Evolutionary conservation across 176 grass and related monocot genomes (phyloP), one percentile per base, ranked within the genome.

Genomic region (Thalia dealbata): DNA sequence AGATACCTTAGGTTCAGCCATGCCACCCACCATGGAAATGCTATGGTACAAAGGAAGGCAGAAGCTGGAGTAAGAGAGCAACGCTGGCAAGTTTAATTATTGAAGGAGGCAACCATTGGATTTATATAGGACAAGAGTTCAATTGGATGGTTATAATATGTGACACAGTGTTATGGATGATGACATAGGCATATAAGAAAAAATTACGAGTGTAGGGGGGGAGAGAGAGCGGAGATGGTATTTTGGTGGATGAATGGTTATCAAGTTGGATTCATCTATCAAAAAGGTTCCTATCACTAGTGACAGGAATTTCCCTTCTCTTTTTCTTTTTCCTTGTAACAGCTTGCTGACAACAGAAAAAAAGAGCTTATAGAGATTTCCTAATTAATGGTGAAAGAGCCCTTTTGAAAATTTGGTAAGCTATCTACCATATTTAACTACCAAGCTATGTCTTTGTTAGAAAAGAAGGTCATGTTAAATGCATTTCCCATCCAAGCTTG

Each of bases 231-330:
- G 55, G 22, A 21, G 10, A 21, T 23, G 56, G 25, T 18, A 24
- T 3, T 52, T 52, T 52, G 51, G 51, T 16, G 51, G 10, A 16
- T 52, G 51, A 52, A 13, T 52, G 27, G 15, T 27, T 35, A 21
- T 41, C 63, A 32, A 66, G 63, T 66, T 66, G 63, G 63, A 66
- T 66, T 26, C 26, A 66, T 66, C 27, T 66, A 41, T 14, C 11
- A n/a, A 35, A 12, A 11, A 35, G 6, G 45, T 48, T n/a, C 64
- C 23, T 14, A 67, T 66, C 63, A 41, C 54, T n/a, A 48, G 45
- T 3, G 45, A 48, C 11, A 38, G 32, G 4, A 38, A 10, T 48
- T 48, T 48, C n/a, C n/a, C n/a, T n/a, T n/a, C n/a, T n/a, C 11
- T 48, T 48, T 48, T 13, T 48, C 11, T 48, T 48, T 48, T 48